These are phyloP conservation scores for Cunninghamia lanceolata DNA, from an alignment of 75 land plant genomes.

Conservation along the genomic window DNA sequence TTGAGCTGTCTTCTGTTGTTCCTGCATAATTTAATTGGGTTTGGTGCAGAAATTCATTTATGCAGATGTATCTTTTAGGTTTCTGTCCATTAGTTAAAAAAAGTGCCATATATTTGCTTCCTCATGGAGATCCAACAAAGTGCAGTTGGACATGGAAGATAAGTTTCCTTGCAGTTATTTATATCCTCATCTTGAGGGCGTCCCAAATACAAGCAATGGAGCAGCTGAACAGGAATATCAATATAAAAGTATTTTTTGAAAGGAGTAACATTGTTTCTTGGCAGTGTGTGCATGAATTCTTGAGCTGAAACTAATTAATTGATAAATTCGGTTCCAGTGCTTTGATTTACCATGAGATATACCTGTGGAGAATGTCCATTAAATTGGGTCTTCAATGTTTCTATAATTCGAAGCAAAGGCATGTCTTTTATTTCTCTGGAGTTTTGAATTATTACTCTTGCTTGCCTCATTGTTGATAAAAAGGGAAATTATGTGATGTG, in stretches of 20 bases:
- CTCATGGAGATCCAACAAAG: background rate
- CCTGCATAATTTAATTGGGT: background rate
- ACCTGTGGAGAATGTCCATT: background rate
- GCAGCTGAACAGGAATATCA: background rate
- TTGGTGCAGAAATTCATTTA: background rate
- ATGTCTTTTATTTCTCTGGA: background rate
- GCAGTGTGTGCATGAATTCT: too few species aligned
- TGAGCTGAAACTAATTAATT: background rate
- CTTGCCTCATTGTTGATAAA: background rate
- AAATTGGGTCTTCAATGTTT: background rate
- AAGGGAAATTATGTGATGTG: background rate
- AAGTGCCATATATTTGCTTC: background rate
- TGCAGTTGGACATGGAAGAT: background rate
- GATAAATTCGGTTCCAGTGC: background rate
- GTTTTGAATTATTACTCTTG: background rate
- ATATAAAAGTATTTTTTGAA: slow-evolving; percentile 4
- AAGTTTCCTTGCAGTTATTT: background rate
- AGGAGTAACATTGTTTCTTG: background rate
- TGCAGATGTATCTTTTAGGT: background rate
- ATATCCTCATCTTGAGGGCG: background rate
- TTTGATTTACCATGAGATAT: background rate
- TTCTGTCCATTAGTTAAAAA: background rate
- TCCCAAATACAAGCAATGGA: background rate
- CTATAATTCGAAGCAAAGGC: background rate
- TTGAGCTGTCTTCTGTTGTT: background rate